Evolutionary conservation across 2,329 filamentous ascomycete species (phyloP), one percentile per base, ranked within the genome.

Genomic region (Leptographium procerum): DNA sequence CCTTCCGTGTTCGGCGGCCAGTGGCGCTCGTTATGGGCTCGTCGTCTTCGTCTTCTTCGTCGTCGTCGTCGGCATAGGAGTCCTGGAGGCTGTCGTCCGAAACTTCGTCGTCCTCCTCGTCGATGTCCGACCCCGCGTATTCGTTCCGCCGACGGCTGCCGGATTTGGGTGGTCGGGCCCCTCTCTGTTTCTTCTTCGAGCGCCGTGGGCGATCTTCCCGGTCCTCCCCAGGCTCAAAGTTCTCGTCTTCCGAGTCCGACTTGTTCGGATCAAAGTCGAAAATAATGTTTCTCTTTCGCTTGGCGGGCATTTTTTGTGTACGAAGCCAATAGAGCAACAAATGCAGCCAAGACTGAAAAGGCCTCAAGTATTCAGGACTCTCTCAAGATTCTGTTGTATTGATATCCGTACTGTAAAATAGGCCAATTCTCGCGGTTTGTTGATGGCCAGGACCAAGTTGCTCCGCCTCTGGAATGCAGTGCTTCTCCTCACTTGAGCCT

Each of bases 231-330:
- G 83, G 83, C 59, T 84, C 79, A 65, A 86, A 87, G 68, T 85
- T 85, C 63, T 83, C 82, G 66, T 87, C 84, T 55, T 83, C 79
- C 2, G 84, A 75, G 64, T 87, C 84, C 55, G 84, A 86, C 67
- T 83, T 80, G 68, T 85, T 86, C 3, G 81, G 82, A 68, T 87
- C 84, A 64, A 86, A 86, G 57, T 82, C 77, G 24, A 40, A 19
- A 58, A 83, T 70, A 33, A 72, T 66, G 59, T 75, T 75, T 62
- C 78, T 73, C 75, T 85, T 86, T 57, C 83, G 74, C 68, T 84
- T 84, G 59, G 69, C 63, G n/a, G 71, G 68, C 75, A 77, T 77
- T 33, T 64, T 71, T 63, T 10, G 9, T 10, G 9, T n/a, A 16
- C 40, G n/a, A 34, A 24, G 22, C 13, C 14, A 4, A 40, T 9